These are phyloP conservation scores for Boletales sp. DNA, from an alignment of 768 basidiomycete species.

Conservation along the genomic window DNA sequence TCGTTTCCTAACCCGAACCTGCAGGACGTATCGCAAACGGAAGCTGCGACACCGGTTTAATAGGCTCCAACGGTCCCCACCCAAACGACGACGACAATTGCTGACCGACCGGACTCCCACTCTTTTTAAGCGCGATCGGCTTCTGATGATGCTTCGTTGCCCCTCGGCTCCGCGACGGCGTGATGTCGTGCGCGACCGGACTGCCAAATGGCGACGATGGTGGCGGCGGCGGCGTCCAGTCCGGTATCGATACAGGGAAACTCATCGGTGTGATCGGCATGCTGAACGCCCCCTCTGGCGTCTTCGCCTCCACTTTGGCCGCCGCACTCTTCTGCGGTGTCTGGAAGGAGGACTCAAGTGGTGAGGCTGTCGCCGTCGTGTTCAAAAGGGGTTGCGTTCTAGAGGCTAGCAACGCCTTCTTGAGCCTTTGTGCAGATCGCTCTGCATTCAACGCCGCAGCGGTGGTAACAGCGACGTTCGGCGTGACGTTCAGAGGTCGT, in stretches of 20 bases:
- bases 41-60: conserved; percentile 21
- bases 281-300: conserved; percentile 1
- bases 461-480: conserved; percentile 67
- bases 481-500: conserved; percentile 47
- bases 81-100: conserved; percentile 14
- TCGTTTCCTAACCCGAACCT: conserved; percentile 8
- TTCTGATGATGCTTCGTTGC: conserved; percentile 33
- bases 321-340: conserved; percentile 26
- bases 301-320: conserved; percentile 4
- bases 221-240: conserved; percentile 19
- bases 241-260: conserved; percentile 21
- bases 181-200: conserved; percentile 9
- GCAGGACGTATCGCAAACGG: conserved; percentile 22
- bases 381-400: conserved; percentile 69
- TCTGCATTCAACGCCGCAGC: conserved; percentile 83
- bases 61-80: conserved; percentile 24
- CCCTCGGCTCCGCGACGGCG: conserved; percentile 23
- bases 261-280: conserved; percentile 19
- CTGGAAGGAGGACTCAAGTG: conserved; percentile 23
- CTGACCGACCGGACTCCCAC: not conserved
- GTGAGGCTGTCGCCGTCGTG: conserved; percentile 37
- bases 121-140: conserved; percentile 32
- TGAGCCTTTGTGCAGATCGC: conserved; percentile 65
- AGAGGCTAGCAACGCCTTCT: conserved; percentile 57
- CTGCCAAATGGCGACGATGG: conserved; percentile 15